Conservation (phyloP, 1,284 basidiomycete species). For the Phlebopus sp. region DNA sequence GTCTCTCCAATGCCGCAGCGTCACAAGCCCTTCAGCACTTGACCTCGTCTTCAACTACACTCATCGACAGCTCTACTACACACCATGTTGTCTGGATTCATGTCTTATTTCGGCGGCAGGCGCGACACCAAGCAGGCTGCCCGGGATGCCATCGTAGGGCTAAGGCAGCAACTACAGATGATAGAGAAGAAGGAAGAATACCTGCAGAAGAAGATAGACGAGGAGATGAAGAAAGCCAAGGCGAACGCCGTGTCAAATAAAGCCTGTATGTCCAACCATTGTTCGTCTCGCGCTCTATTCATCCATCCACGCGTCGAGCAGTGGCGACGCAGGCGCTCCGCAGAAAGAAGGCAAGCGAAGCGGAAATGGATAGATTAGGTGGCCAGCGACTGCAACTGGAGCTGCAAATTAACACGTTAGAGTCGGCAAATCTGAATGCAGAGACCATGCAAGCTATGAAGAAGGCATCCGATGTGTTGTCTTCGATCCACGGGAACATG, state of each 20-base stretch:
- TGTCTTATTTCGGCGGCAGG: slow-evolving; percentile 80
- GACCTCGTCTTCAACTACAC: slow-evolving; percentile 4
- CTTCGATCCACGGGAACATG: slow-evolving; percentile 91
- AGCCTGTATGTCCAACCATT: slow-evolving; percentile 60
- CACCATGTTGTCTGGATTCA: slow-evolving; percentile 79
- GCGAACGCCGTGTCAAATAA: slow-evolving; percentile 95
- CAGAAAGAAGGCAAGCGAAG: slow-evolving; percentile 91
- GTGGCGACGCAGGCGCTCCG: slow-evolving; percentile 85
- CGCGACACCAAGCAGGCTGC: slow-evolving; percentile 79
- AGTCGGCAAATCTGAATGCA: slow-evolving; percentile 97
- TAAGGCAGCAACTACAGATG: slow-evolving; percentile 89
- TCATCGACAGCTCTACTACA: neutral
- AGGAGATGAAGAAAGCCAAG: slow-evolving; percentile 89
- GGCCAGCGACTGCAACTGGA: slow-evolving; percentile 92
- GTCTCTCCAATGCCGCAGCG: slow-evolving; percentile 10
- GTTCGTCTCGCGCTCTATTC: slow-evolving; percentile 8
- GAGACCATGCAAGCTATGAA: slow-evolving; percentile 99
- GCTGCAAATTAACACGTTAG: slow-evolving; percentile 95
- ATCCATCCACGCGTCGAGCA: slow-evolving; percentile 11
- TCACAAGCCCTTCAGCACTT: slow-evolving; percentile 4
- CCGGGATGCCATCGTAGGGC: slow-evolving; percentile 82
- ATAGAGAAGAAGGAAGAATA: slow-evolving; percentile 99
- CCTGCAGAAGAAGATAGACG: slow-evolving; percentile 95
- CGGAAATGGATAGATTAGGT: slow-evolving; percentile 84
- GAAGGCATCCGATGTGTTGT: slow-evolving; percentile 90